Conservation (phyloP, 2,329 filamentous ascomycete genomes). For the Aphanoascus verrucosus region DNA sequence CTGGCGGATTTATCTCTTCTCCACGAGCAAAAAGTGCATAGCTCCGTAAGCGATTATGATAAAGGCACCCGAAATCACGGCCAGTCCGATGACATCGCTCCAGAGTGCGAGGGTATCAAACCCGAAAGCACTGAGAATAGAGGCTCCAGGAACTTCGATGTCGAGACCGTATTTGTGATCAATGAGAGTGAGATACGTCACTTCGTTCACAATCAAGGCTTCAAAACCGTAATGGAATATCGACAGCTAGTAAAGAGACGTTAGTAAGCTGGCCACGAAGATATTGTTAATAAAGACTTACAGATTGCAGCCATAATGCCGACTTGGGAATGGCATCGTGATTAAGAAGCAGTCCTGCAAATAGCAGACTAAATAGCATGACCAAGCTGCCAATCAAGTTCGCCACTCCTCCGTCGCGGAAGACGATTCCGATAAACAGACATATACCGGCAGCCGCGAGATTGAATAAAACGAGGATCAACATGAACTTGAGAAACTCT, state of each 20-base stretch:
- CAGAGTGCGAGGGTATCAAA: slow-evolving; percentile 82
- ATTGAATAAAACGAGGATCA: slow-evolving; percentile 92
- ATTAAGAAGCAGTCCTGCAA: slow-evolving; percentile 87
- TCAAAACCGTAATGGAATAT: slow-evolving; percentile 99
- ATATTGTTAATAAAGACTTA: slow-evolving; percentile 33
- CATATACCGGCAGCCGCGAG: slow-evolving; percentile 87
- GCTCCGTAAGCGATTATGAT: slow-evolving; percentile 78
- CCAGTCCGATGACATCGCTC: slow-evolving; percentile 71
- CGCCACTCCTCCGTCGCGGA: slow-evolving; percentile 81
- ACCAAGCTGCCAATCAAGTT: slow-evolving; percentile 89
- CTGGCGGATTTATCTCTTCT: slow-evolving; percentile 55
- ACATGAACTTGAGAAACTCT: slow-evolving; percentile 83
- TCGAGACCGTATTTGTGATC: slow-evolving; percentile 95
- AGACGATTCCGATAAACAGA: slow-evolving; percentile 90
- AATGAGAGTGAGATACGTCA: slow-evolving; percentile 74
- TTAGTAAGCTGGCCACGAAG: slow-evolving; percentile 20
- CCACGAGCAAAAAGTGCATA: slow-evolving; percentile 87
- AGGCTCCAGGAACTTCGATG: slow-evolving; percentile 88
- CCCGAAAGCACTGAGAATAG: slow-evolving; percentile 87
- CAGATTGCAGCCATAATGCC: slow-evolving; percentile 78
- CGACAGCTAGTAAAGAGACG: slow-evolving; percentile 50
- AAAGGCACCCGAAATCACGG: slow-evolving; percentile 70
- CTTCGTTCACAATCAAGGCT: slow-evolving; percentile 93
- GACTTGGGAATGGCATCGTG: slow-evolving; percentile 81
- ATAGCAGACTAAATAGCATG: slow-evolving; percentile 93